Percentiles rank a stretch among this genome's conserved stretches.
These are phyloP conservation scores for Medakamo hakoo DNA, from an alignment of 139 green algal genomes.

Conservation along the genomic window DNA sequence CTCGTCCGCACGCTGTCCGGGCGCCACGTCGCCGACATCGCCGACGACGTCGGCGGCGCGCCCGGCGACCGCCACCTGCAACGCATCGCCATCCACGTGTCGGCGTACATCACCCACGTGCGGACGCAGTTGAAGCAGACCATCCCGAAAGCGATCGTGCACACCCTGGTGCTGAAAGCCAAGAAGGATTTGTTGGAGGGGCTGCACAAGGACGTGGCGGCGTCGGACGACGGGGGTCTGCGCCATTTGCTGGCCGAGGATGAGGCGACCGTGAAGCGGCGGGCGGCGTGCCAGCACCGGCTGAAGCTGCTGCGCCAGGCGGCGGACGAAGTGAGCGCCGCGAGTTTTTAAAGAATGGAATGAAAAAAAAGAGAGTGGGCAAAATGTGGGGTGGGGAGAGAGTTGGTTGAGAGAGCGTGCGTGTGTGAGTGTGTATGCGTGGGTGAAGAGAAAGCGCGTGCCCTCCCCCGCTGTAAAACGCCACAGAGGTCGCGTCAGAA, in stretches of 20 bases:
- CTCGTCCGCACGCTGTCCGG: conserved; percentile 26
- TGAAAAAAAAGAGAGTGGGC: conserved; percentile 1
- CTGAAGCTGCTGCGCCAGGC: conserved; percentile 30
- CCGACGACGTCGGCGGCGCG: conserved; percentile 23
- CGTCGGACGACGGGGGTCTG: conserved; percentile 54
- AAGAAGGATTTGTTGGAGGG: conserved; percentile 59
- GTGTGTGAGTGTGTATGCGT: too few relatives aligned
- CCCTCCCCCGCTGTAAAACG: too few relatives aligned
- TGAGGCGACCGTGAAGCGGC: conserved; percentile 53
- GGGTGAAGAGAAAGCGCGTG: too few relatives aligned
- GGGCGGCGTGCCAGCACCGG: conserved; percentile 20
- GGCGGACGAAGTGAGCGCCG: conserved; percentile 15
- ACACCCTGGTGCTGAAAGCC: conserved; percentile 54
- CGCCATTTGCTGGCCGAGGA: conserved; percentile 69
- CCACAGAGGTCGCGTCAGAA: too few relatives aligned
- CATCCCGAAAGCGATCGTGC: conserved; percentile 82
- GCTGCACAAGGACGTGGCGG: conserved; percentile 53
- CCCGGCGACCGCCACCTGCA: conserved; percentile 40
- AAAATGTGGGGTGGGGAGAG: too few relatives aligned
- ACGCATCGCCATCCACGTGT: conserved; percentile 57
- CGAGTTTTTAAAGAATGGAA: conserved; percentile 14
- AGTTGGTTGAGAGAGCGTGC: too few relatives aligned
- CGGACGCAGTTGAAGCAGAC: conserved; percentile 73
- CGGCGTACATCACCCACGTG: conserved; percentile 78
- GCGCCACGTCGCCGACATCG: conserved; percentile 19